Evolutionary conservation across 202 grass and related monocot genomes (phyloP).

Genomic region (Dendrocalamus latiflorus): DNA sequence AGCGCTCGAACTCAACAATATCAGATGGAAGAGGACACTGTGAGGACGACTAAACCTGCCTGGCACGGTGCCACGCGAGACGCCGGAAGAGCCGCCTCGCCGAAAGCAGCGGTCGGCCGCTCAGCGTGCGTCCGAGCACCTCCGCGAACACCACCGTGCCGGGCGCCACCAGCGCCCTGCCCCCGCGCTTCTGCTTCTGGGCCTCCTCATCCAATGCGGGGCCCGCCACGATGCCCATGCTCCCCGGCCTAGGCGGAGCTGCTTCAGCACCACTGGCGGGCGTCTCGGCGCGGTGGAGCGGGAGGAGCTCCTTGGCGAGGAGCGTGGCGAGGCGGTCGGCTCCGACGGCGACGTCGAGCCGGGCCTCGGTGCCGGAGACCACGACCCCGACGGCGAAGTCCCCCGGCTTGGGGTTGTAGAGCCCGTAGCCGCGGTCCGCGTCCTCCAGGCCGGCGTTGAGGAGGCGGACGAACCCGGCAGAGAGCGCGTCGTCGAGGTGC

Average conservation of each 20-base stretch:
- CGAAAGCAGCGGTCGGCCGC: conserved; percentile 73
- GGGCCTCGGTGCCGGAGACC: conserved; percentile 69
- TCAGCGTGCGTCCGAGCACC: conserved; percentile 73
- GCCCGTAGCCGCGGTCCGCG: background rate
- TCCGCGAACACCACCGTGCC: conserved; percentile 81
- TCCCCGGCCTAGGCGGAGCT: conserved; percentile 29
- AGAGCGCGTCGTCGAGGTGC: conserved; percentile 19
- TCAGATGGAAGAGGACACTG: background rate
- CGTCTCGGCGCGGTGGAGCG: conserved; percentile 46
- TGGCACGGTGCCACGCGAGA: conserved; percentile 75
- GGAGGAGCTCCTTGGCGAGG: conserved; percentile 76
- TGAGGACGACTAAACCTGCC: conserved; percentile 58
- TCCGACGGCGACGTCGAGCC: conserved; percentile 76
- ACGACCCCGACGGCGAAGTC: conserved; percentile 77
- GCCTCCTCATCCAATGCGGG: conserved; percentile 37
- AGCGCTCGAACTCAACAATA: background rate
- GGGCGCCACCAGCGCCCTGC: conserved; percentile 45
- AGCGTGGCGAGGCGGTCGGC: conserved; percentile 76
- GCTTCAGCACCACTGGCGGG: background rate
- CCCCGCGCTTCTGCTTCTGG: conserved; percentile 27
- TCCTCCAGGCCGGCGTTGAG: conserved; percentile 24
- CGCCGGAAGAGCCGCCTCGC: conserved; percentile 67
- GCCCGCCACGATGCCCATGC: conserved; percentile 43
- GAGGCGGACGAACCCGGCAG: conserved; percentile 52
- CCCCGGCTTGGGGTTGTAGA: conserved; percentile 67